Evolutionary conservation across 257 asterid genomes (phyloP), one percentile per base, ranked within the genome.

Genomic region (Solanum peruvianum): DNA sequence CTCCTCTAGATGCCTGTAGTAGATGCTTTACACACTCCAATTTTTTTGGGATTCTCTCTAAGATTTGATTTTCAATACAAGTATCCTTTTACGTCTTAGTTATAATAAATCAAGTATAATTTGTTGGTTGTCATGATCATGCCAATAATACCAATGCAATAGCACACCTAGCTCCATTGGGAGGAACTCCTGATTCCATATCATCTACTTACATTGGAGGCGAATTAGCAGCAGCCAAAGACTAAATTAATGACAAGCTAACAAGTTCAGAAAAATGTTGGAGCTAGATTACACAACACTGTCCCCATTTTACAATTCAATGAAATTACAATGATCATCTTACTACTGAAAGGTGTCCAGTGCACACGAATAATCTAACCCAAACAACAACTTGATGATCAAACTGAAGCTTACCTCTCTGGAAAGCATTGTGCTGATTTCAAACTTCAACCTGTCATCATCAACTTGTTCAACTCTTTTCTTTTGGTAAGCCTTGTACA

Each of bases 391-490:
- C 35, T 13, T 45, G 42, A 69, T 1, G 67, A 71, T 73, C 29
- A 86, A 87, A 58, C 49, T 73, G 87, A 70, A 84, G 71, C 94
- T 90, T 84, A 97, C 99, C 98, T 96, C 98, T 88, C 99, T 94
- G 41, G 98, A 84, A 67, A 92, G 88, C 94, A 97, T 95, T 21
- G 99, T 97, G 90, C 95, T 93, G 88, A 94, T 91, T 89, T 97
- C 99, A 64, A 97, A 97, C 91, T 94, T 95, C 92, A 97, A 88
- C 62, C 99, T 93, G 9, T 92, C 96, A 88, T 97, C 99, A 82
- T 92, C 96, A 85, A 95, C 92, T 92, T 91, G 94, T 81, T 88
- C 98, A 35, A 95, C 96, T 58, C 95, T 93, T 86, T 86, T 94
- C 89, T 90, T 92, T 71, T 97, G 99, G 90, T 94, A 94, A 9